These are phyloP conservation scores for Decorospora gaudefroyi DNA, from an alignment of 2,329 filamentous ascomycete species.

Conservation along the genomic window DNA sequence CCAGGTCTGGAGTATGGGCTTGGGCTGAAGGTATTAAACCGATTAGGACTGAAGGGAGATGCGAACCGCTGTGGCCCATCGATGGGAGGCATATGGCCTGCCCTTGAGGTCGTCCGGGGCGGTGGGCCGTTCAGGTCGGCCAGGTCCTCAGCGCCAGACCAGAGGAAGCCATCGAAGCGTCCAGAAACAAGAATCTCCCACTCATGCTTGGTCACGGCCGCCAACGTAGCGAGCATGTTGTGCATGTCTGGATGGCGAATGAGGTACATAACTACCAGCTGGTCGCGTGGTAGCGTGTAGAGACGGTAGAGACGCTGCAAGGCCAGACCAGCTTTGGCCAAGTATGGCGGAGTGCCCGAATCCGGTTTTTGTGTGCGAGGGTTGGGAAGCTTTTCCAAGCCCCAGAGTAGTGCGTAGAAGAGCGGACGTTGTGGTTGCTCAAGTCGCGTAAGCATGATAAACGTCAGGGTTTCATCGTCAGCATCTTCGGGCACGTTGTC, in stretches of 20 bases:
- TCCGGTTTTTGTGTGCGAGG: constrained; percentile 69
- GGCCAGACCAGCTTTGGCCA: constrained; percentile 75
- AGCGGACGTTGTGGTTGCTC: constrained; percentile 73
- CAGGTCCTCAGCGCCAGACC: constrained; percentile 79
- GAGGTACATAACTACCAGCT: constrained; percentile 83
- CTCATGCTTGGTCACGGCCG: constrained; percentile 86
- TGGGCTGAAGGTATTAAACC: constrained; percentile 44
- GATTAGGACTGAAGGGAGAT: constrained; percentile 60
- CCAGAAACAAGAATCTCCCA: constrained; percentile 96
- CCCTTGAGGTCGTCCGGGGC: constrained; percentile 35
- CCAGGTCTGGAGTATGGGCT: constrained; percentile 27
- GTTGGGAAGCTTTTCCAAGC: constrained; percentile 57
- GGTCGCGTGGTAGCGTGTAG: constrained; percentile 72
- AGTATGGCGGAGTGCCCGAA: constrained; percentile 67
- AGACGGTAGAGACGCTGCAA: constrained; percentile 86
- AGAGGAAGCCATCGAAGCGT: constrained; percentile 92
- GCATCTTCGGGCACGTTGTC: constrained; percentile 83
- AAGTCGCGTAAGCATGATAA: constrained; percentile 89
- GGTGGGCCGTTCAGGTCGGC: constrained; percentile 34
- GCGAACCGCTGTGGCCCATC: constrained; percentile 44
- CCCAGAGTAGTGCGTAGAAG: constrained; percentile 78
- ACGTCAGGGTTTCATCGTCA: constrained; percentile 90
- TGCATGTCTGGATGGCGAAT: constrained; percentile 81
- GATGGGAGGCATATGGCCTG: constrained; percentile 51
- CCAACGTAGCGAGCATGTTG: constrained; percentile 82